Base-by-base conservation (phyloP, 495 filamentous ascomycete genomes). In the Cercophora newfieldiana region DNA sequence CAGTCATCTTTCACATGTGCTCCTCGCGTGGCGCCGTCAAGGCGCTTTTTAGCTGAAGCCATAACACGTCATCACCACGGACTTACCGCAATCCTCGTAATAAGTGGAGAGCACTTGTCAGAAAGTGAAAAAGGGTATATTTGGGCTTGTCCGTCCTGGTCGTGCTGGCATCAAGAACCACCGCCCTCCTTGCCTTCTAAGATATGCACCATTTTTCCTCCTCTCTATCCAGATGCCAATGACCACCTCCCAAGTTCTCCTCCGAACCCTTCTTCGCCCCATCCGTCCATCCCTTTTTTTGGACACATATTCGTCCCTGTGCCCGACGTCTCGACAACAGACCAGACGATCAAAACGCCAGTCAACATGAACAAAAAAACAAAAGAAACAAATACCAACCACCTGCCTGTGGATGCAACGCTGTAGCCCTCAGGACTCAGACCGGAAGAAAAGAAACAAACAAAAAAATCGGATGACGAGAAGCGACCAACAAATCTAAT, bases 371-470 rank as follows among this genome's bases (percentile, higher is more conserved):
- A 4, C 48, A 51, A 51, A 51, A 7, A 51, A 16, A 51, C 6
- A 51, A 51, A 53, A 8, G n/a, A 31, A 26, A 58, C 25, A 58
- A 58, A 58, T 2, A 19, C 19, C 10, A 53, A n/a, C 19, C 25
- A 58, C 55, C 16, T 31, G 55, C 55, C 26, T 53, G 50, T 26
- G 50, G 50, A 57, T 57, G 54, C 22, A 31, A 57, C 54, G 22
- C 50, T 53, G n/a, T 3, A 22, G n/a, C 50, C 24, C 50, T 53
- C 50, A 19, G n/a, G 25, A 14, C 29, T 33, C 3, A n/a, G 14
- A 31, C 33, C 8, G 19, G 30, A 31, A 30, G 18, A 33, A 28
- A 28, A 19, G 19, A 44, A 44, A 24, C 8, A 58, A 18, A 37
- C 26, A 21, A 58, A 25, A 58, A 58, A 29, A 55, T 19, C 18